Evolutionary conservation across 2,329 filamentous ascomycete species (phyloP), one percentile per base, ranked within the genome.

Genomic region (Chrysosporium queenslandicum): DNA sequence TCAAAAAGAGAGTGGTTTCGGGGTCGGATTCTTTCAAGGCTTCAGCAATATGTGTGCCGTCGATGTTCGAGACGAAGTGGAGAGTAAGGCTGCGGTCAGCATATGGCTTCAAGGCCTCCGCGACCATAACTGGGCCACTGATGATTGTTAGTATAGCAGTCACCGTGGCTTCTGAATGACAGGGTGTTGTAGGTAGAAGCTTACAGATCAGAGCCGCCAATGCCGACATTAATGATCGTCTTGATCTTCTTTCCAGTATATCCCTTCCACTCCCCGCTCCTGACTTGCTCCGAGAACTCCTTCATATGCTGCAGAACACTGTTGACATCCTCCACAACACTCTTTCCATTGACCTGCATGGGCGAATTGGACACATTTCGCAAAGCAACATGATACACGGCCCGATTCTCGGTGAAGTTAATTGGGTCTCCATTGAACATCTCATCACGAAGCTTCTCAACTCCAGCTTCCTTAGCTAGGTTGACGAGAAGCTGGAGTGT

Each of bases 21-120:
- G 91, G 91, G 70, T 98, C 83, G 7, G 91, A 94, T 63, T 83
- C 74, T 67, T 82, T 84, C 56, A 97, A 81, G 47, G 92, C 90
- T 75, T 98, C 92, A 45, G 89, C 87, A 69, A 97, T 88, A 76
- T 98, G 92, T 52, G 92, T 98, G 61, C 92, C 92, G 68, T 98
- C 92, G 67, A 98, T 97, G 80, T 98, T 98, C 76, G 91, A 97
- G 61, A 98, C 92, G 65, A 98, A 98, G 79, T 97, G 91, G 42
- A 97, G 80, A 58, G 83, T 96, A 75, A 89, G 80, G 71, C 85
- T 83, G 56, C 83, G 80, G 68, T 88, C 84, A 46, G 87, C 87
- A 71, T 98, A 98, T 67, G 89, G 80, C 79, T 96, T 97, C 63
- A 98, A 81, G 42, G 92, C 90, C 74, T 98, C 92, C 37, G 90